Evolutionary conservation across 331 rosid species (phyloP).

Genomic region (Rhamnella rubrinervis): DNA sequence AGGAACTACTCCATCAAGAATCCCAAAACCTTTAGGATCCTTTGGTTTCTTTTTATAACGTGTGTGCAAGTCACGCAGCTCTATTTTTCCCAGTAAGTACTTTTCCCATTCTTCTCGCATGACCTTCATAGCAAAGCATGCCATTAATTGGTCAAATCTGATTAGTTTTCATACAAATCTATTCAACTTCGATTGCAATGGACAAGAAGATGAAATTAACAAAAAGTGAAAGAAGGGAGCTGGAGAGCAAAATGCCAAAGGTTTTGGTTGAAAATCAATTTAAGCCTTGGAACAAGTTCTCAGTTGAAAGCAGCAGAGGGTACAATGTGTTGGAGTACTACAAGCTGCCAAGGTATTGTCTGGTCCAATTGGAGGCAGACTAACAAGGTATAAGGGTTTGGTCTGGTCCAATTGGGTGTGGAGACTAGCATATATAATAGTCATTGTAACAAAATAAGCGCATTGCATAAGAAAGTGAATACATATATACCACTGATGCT

Average conservation of each 20-base stretch:
- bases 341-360: not conserved
- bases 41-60: slow-evolving; percentile 74
- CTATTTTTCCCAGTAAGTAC: slow-evolving; percentile 84
- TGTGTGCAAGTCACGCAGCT: slow-evolving; percentile 64
- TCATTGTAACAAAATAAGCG: not conserved
- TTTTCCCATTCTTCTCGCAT: slow-evolving; percentile 86
- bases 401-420: not conserved
- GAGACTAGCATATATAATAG: not conserved
- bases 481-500: not conserved
- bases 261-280: not conserved
- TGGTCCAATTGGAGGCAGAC: not conserved
- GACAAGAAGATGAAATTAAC: not conserved
- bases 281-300: not conserved
- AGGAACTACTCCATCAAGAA: slow-evolving; percentile 88
- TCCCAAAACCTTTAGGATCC: slow-evolving; percentile 92
- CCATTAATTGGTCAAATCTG: slow-evolving; percentile 3
- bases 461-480: not conserved
- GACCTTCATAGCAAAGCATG: slow-evolving; percentile 47
- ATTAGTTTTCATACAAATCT: not conserved
- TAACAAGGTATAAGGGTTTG: not conserved
- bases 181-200: not conserved
- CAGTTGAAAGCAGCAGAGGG: not conserved
- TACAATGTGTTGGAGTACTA: not conserved
- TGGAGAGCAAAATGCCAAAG: too few species aligned
- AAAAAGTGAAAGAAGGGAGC: too few species aligned